Conservation (phyloP, 2,329 filamentous ascomycete species). For the Beauveria sp. region DNA sequence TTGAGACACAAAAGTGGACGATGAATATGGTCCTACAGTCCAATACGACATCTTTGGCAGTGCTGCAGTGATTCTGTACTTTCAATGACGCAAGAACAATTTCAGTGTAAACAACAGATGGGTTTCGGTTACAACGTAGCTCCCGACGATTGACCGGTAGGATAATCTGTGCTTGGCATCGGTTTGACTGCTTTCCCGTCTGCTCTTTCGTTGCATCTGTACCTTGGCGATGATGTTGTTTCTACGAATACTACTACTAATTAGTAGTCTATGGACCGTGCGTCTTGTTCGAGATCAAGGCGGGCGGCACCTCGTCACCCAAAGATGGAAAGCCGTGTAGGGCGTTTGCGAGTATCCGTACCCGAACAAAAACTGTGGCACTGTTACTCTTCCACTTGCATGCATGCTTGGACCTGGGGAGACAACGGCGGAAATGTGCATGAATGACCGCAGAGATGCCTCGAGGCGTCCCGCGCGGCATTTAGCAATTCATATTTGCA, state of each 20-base stretch:
- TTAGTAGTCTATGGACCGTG: background rate
- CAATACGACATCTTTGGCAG: background rate
- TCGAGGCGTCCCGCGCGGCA: conserved; percentile 6
- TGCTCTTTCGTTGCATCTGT: background rate
- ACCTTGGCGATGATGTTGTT: background rate
- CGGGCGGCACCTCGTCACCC: background rate
- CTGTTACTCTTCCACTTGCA: background rate
- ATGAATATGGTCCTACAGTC: background rate
- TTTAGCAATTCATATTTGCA: background rate
- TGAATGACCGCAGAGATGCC: background rate
- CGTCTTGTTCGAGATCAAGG: background rate
- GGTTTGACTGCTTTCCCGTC: background rate
- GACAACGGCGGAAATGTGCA: background rate
- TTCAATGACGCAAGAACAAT: too few species aligned
- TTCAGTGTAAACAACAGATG: background rate
- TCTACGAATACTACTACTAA: background rate
- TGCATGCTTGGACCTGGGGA: background rate
- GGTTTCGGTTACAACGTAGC: background rate
- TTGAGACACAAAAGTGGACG: background rate
- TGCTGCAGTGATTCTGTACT: too few species aligned
- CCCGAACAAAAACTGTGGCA: too few species aligned
- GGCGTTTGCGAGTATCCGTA: background rate
- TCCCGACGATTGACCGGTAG: background rate
- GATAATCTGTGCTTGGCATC: background rate
- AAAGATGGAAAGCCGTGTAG: background rate